Base-by-base conservation (phyloP, 176 grass and related monocot genomes). In the Miscanthus lutarioriparius region DNA sequence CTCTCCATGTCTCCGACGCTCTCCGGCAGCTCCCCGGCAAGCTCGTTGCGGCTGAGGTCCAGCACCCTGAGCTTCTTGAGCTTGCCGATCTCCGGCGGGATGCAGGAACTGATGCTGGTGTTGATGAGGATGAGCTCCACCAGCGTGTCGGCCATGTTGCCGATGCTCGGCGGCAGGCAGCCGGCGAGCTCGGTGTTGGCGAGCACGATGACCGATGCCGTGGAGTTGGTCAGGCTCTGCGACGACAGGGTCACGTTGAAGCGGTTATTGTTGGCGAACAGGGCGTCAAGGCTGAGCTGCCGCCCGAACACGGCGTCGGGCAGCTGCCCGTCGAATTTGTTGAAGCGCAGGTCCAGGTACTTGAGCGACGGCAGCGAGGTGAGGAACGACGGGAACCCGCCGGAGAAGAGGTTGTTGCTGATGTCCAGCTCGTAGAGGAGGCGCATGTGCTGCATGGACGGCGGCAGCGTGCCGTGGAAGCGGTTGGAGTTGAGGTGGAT, bases 401-500 rank as follows among this genome's bases (percentile, higher is more conserved):
- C 94, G 49, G 80, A 75, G 84, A 96, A 83, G 75, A 63, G 83
- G 91, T 96, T 96, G 88, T 96, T 96, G 69, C 91, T 92, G 66
- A 91, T 83, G 81, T 96, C 94, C 6, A 96, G 86, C 87, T 96
- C 94, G 84, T 54, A 93, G 17, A 96, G 91, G n/a, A 93, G 88
- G 0, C 83, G 86, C 78, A 96, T 85, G 79, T 92, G 87, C 64
- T 76, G 67, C 81, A 96, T 86, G 30, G 88, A 91, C 23, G 39
- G 0, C 2, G 94, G 94, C 37, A 96, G 77, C 62, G 70, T 76
- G 74, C 94, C 91, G 76, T 30, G 32, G 77, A 96, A 96, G 16
- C 62, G 83, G 86, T 96, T 96, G 8, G 91, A 93, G 84, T 96
- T 96, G 86, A 96, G 88, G 82, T 96, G 94, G 69, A 96, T 41